Base-by-base conservation (phyloP, 257 asterid species). In the Petrea volubilis region DNA sequence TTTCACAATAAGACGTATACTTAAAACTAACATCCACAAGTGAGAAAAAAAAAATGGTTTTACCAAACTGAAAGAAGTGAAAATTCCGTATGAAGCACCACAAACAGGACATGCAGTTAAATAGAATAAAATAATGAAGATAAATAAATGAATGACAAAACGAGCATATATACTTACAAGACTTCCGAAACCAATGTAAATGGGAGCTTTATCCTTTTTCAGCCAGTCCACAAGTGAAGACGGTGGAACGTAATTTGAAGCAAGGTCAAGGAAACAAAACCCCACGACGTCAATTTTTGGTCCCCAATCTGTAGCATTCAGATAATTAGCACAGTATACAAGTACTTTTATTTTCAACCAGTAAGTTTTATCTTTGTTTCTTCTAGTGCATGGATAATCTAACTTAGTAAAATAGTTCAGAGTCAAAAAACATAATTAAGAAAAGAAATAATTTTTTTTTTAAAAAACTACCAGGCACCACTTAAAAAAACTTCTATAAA, bases 141-240 rank as follows among this genome's bases (percentile, higher is more conserved):
- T 24, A 10, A 62, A 8, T 24, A 2, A 20, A 29, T 47, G 28
- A 38, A 50, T 1, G 41, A 24, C 28, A 51, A 14, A 15, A 2
- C 28, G 17, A 10, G 27, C 14, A 49, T 53, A 36, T 44, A 56
- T 57, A 85, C 98, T 87, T 86, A 93, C 98, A 51, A 93, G 96
- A 77, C 98, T 93, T 69, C 98, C 98, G 68, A 93, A 93, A 29
- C 98, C 98, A 65, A 93, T 82, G 75, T 93, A 93, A 58, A 93
- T 83, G 72, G 98, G 98, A 76, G 71, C 80, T 81, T 80, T 62
- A 74, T 87, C 97, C 38, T 72, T 81, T 72, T 86, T 85, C 59
- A 90, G 91, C 96, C 97, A 93, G 78, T 85, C 84, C 67, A 86
- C 83, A 36, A 93, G 96, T 29, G 87, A 72, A 44, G 83, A 86